Base-by-base conservation (phyloP, 495 filamentous ascomycete species). In the Mytilinidion resinicola region DNA sequence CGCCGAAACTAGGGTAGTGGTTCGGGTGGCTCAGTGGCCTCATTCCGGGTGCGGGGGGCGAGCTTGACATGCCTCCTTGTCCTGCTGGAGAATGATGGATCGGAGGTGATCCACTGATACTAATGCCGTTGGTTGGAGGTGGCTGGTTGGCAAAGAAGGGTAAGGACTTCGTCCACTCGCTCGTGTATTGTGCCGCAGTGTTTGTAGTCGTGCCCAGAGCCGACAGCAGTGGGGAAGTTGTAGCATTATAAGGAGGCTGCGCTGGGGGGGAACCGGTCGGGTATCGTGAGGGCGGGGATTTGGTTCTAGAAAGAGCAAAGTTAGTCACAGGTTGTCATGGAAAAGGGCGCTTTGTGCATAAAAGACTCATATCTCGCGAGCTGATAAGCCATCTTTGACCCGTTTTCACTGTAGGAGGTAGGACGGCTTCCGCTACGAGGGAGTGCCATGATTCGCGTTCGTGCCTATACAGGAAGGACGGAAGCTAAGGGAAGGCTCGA, bases 111-210 rank as follows among this genome's bases (percentile, higher is more conserved):
- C 60, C 59, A 62, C 51, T 65, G 53, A 69, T 61, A 14, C 60
- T 53, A 35, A 63, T 58, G 39, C 53, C 59, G 55, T 61, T 62
- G 21, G 49, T 49, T 19, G 55, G 55, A n/a, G 61, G 60, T 25
- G 56, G 57, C 30, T 59, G 61, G 34, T 64, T 65, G 17, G 57
- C 50, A 53, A 67, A 66, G 35, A 62, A 62, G 15, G 68, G 64
- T 4, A 69, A 39, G 8, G 67, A 65, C 51, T 68, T 71, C 14
- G 69, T 65, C 67, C 67, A 71, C 56, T 71, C 69, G 58, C 62
- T 68, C 7, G 68, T 69, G 53, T 68, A 63, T 15, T 71, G 63
- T 14, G 62, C 61, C 34, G 67, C 67, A 25, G 60, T 56, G 41
- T 49, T 57, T n/a, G 62, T 58, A 35, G 64, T 62, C 35, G 61